Conservation (phyloP, 495 filamentous ascomycete genomes). For the Cladorrhinum samala region DNA sequence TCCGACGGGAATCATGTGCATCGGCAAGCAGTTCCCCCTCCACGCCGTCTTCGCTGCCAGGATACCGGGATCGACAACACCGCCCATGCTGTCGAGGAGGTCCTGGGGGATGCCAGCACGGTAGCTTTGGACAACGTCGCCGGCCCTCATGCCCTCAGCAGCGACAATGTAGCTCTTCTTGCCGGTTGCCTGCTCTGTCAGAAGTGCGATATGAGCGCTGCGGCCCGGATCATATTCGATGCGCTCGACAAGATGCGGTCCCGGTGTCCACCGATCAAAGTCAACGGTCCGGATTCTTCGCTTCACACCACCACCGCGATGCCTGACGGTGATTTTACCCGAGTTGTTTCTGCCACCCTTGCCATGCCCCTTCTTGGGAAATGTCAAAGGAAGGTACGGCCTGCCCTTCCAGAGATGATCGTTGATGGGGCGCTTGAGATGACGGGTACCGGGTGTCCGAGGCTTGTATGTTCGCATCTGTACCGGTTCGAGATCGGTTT, state of each 20-base stretch:
- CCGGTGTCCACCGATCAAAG: conserved; percentile 67
- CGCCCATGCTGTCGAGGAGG: conserved; percentile 83
- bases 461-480: conserved; percentile 83
- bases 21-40: conserved; percentile 88
- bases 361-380: conserved; percentile 79
- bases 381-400: conserved; percentile 75
- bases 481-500: conserved; percentile 33
- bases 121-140: conserved; percentile 87
- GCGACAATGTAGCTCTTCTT: conserved; percentile 85
- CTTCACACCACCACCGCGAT: conserved; percentile 87
- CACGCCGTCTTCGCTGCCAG: conserved; percentile 88
- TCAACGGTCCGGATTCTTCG: conserved; percentile 86
- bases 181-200: conserved; percentile 62
- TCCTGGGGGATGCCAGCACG: conserved; percentile 79
- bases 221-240: conserved; percentile 96
- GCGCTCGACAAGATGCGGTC: conserved; percentile 79
- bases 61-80: conserved; percentile 85
- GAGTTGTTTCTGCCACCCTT: conserved; percentile 90
- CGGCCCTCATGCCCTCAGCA: conserved; percentile 84
- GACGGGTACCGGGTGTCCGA: conserved; percentile 86
- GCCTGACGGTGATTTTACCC: conserved; percentile 77
- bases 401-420: conserved; percentile 95
- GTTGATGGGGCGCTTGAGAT: conserved; percentile 85
- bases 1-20: conserved; percentile 91
- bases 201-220: conserved; percentile 84